Evolutionary conservation across 2,329 filamentous ascomycete genomes (phyloP).

Genomic region (Hypoxylon sp.): DNA sequence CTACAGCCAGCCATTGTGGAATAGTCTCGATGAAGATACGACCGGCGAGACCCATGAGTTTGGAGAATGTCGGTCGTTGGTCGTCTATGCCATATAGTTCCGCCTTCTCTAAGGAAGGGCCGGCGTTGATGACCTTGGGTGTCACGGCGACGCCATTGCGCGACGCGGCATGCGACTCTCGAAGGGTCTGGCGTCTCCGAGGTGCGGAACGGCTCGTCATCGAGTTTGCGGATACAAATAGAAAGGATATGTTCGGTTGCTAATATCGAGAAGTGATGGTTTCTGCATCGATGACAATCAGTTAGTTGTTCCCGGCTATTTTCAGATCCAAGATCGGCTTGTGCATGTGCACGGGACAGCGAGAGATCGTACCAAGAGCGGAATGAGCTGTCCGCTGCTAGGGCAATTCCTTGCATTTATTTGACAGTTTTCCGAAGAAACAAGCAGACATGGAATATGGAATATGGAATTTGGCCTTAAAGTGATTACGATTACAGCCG

Average conservation of each 20-base stretch:
- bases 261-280: conserved; percentile 6
- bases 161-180: conserved; percentile 54
- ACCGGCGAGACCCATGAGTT: conserved; percentile 59
- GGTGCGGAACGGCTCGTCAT: conserved; percentile 54
- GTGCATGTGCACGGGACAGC: conserved; percentile 2
- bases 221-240: conserved; percentile 43
- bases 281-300: conserved; percentile 16
- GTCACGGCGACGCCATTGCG: conserved; percentile 50
- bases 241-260: conserved; percentile 18
- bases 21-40: conserved; percentile 66
- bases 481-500: too few species aligned
- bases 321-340: conserved; percentile 15
- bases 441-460: conserved; percentile 26
- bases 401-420: conserved; percentile 29
- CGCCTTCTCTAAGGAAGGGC: conserved; percentile 62
- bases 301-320: conserved; percentile 29
- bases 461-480: too few species aligned
- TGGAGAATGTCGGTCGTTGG: conserved; percentile 58
- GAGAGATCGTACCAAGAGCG: conserved; percentile 26
- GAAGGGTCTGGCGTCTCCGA: conserved; percentile 56
- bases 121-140: conserved; percentile 63
- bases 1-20: conserved; percentile 69
- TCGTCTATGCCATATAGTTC: conserved; percentile 64
- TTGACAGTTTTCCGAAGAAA: conserved; percentile 17
- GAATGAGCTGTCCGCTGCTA: conserved; percentile 30